These are phyloP conservation scores for Chaetomium strumarium DNA, from an alignment of 2,329 filamentous ascomycete genomes.

Conservation along the genomic window DNA sequence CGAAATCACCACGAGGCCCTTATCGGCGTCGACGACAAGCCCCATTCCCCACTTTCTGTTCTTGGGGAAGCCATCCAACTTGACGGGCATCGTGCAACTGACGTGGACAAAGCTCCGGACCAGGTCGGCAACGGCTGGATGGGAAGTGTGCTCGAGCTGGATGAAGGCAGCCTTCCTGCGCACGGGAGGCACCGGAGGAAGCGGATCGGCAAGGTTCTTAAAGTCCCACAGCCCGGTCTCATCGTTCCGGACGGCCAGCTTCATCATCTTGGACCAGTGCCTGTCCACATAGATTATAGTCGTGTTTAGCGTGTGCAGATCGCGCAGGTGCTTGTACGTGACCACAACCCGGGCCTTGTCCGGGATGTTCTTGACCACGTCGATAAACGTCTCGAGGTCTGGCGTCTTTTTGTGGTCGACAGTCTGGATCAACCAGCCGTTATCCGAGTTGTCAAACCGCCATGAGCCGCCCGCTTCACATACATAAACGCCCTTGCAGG, in stretches of 20 bases:
- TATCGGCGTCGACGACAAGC: slow-evolving; percentile 92
- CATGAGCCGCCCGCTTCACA: slow-evolving; percentile 95
- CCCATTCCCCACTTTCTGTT: slow-evolving; percentile 93
- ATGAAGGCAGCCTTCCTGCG: slow-evolving; percentile 84
- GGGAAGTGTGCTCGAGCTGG: slow-evolving; percentile 78
- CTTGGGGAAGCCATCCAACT: slow-evolving; percentile 95
- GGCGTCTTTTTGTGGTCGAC: slow-evolving; percentile 89
- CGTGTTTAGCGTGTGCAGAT: slow-evolving; percentile 90
- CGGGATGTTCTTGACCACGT: slow-evolving; percentile 84
- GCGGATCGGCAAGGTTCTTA: slow-evolving; percentile 70
- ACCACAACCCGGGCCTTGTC: slow-evolving; percentile 80
- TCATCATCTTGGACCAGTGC: slow-evolving; percentile 95
- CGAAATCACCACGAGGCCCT: slow-evolving; percentile 90
- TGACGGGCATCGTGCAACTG: slow-evolving; percentile 86
- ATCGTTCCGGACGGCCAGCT: slow-evolving; percentile 86
- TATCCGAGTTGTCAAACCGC: slow-evolving; percentile 83
- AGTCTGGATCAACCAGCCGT: slow-evolving; percentile 88
- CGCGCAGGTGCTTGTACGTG: slow-evolving; percentile 90
- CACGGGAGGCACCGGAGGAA: slow-evolving; percentile 67
- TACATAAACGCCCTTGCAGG: slow-evolving; percentile 86
- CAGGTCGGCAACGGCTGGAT: slow-evolving; percentile 86
- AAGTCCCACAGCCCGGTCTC: slow-evolving; percentile 92
- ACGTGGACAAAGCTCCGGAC: slow-evolving; percentile 94
- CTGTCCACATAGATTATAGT: slow-evolving; percentile 88
- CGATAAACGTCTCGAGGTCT: slow-evolving; percentile 80